Evolutionary conservation across 768 basidiomycete species (phyloP).

Genomic region (Rhizopogon vulgaris): DNA sequence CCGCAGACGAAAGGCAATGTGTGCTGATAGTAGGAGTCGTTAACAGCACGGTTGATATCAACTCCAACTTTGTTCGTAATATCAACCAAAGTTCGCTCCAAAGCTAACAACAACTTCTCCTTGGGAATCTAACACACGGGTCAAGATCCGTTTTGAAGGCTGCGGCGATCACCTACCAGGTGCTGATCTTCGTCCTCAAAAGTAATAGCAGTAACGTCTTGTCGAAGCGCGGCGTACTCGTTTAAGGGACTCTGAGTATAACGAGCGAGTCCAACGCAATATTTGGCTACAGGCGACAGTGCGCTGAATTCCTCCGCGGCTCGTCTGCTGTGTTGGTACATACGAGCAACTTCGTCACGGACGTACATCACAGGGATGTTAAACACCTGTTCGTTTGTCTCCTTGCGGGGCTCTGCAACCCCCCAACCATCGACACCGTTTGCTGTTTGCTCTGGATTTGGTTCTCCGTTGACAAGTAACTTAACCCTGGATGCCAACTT

Average conservation of each 20-base stretch:
- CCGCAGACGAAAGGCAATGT: constrained; percentile 90
- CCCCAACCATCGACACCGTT: constrained; percentile 23
- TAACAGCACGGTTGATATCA: constrained; percentile 90
- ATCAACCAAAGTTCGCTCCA: constrained; percentile 88
- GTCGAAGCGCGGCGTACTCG: constrained; percentile 86
- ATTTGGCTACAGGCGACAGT: constrained; percentile 73
- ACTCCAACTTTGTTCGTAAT: constrained; percentile 90
- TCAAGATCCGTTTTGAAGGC: constrained; percentile 4
- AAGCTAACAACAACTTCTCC: constrained; percentile 74
- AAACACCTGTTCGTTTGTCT: constrained; percentile 36
- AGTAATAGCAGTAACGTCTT: constrained; percentile 76
- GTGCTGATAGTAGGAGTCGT: constrained; percentile 82
- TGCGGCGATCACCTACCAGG: constrained; percentile 43
- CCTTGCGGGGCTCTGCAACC: constrained; percentile 19
- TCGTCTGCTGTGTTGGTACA: constrained; percentile 88
- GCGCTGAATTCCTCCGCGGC: constrained; percentile 79
- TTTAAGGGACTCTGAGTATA: constrained; percentile 92
- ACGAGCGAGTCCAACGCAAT: constrained; percentile 90
- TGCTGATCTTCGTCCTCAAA: constrained; percentile 86
- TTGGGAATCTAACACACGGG: constrained; percentile 57
- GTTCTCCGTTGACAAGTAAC: constrained; percentile 36
- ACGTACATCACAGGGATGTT: constrained; percentile 77
- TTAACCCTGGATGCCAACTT: constrained; percentile 64
- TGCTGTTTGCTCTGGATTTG: constrained; percentile 9
- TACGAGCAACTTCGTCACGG: constrained; percentile 85